These are phyloP conservation scores for Pilobolus umbonatus DNA, from an alignment of 192 early-diverging fungal genomes.

Conservation along the genomic window DNA sequence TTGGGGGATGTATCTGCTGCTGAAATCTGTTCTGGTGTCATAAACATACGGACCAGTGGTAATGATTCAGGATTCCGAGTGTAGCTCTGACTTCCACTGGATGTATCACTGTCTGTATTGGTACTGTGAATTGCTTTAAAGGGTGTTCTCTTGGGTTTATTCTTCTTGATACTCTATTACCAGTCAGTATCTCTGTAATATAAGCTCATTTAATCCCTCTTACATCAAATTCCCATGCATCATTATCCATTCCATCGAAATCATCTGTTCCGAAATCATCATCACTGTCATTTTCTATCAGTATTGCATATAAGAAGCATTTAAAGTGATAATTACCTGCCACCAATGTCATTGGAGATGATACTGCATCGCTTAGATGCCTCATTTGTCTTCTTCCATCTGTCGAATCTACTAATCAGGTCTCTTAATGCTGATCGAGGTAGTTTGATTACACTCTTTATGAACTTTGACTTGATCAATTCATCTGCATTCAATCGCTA, in stretches of 20 bases:
- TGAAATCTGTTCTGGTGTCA: slow-evolving; percentile 3
- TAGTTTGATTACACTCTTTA: slow-evolving; percentile 53
- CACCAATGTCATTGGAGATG: slow-evolving; percentile 19
- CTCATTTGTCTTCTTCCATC: slow-evolving; percentile 49
- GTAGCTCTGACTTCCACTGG: slow-evolving; percentile 14
- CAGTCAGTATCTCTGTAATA: too few species aligned
- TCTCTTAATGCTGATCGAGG: slow-evolving; percentile 53
- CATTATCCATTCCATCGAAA: slow-evolving; percentile 36
- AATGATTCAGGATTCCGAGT: slow-evolving; percentile 24
- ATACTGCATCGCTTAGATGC: slow-evolving; percentile 16
- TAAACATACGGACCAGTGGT: slow-evolving; percentile 32
- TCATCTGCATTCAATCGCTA: slow-evolving; percentile 87
- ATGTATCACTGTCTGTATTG: slow-evolving; percentile 2
- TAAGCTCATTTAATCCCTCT: background rate
- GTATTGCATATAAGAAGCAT: slow-evolving; percentile 7
- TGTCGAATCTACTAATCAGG: slow-evolving; percentile 57
- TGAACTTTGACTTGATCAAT: slow-evolving; percentile 76
- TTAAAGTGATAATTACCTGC: too few species aligned
- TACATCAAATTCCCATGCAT: slow-evolving; percentile 54
- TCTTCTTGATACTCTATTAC: background rate
- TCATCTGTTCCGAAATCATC: slow-evolving; percentile 43
- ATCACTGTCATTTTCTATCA: background rate
- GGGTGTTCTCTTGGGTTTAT: background rate
- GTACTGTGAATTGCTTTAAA: slow-evolving; percentile 11
- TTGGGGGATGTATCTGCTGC: background rate